A percentile compares a stretch with the other conserved stretches of the same genome.
Evolutionary conservation across 768 basidiomycete species (phyloP).

Genomic region (Rhizopogon vesiculosus): DNA sequence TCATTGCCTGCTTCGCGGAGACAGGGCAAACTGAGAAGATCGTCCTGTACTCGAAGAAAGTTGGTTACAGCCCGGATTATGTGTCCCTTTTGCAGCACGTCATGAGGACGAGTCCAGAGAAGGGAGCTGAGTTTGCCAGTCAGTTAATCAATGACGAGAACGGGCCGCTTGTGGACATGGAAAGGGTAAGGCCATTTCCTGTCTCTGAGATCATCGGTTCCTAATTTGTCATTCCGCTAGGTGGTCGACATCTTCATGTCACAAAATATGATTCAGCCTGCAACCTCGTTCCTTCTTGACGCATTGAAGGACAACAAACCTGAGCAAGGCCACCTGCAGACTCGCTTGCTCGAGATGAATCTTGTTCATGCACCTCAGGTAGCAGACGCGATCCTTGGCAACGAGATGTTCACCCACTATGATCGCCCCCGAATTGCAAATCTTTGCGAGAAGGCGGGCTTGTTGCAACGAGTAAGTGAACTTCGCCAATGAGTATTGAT

Average conservation of each 20-base stretch:
- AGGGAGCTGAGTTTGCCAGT: constrained; percentile 96
- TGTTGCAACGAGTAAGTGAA: constrained; percentile 77
- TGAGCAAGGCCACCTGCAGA: constrained; percentile 94
- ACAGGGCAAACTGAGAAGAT: constrained; percentile 99
- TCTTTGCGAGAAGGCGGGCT: constrained; percentile 95
- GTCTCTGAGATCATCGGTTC: background rate
- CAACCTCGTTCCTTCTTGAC: constrained; percentile 95
- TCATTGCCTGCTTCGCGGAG: constrained; percentile 98
- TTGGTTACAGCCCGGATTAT: constrained; percentile 91
- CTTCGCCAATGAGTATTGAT: background rate
- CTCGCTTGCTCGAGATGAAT: constrained; percentile 97
- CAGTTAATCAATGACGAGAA: constrained; percentile 91
- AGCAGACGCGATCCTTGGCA: constrained; percentile 97
- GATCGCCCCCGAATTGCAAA: constrained; percentile 97
- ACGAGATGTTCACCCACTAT: constrained; percentile 97
- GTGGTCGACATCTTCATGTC: constrained; percentile 99
- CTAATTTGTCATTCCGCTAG: constrained; percentile 27
- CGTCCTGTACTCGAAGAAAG: constrained; percentile 95
- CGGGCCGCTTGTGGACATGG: constrained; percentile 90
- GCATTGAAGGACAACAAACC: constrained; percentile 98
- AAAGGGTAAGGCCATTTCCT: constrained; percentile 52
- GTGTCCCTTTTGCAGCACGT: constrained; percentile 89
- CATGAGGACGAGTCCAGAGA: constrained; percentile 95
- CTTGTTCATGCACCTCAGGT: constrained; percentile 96
- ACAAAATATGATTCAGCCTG: constrained; percentile 99